Conservation (phyloP, 768 basidiomycete genomes). For the Galerina sulciceps region DNA sequence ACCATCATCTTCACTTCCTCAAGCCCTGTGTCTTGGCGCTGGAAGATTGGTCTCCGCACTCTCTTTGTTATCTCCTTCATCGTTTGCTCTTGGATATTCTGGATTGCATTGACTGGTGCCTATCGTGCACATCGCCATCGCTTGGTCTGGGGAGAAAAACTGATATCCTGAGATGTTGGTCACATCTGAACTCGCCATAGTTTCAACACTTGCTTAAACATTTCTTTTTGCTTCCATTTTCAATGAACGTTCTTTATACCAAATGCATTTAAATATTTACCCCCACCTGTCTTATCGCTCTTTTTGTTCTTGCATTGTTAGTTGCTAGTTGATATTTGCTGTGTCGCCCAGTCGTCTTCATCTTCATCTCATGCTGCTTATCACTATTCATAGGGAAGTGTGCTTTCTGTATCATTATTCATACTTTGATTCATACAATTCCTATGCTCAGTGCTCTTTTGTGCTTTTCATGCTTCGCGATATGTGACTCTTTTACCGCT, state of each 20-base stretch:
- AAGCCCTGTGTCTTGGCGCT: conserved; percentile 73
- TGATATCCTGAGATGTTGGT: conserved; percentile 57
- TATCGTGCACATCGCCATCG: conserved; percentile 76
- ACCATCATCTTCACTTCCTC: conserved; percentile 73
- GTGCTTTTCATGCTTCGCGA: too few species aligned
- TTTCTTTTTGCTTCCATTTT: neutral
- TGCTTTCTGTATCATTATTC: too few species aligned
- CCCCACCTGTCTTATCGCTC: too few species aligned
- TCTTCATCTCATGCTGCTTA: too few species aligned
- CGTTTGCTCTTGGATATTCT: conserved; percentile 61
- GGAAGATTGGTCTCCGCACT: conserved; percentile 66
- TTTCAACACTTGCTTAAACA: neutral
- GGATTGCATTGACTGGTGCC: conserved; percentile 66
- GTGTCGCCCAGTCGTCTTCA: neutral
- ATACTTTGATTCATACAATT: too few species aligned
- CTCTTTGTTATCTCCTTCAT: conserved; percentile 62
- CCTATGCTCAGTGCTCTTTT: too few species aligned
- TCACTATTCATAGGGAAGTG: too few species aligned
- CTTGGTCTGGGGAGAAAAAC: conserved; percentile 78
- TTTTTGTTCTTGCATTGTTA: too few species aligned
- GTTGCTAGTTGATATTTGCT: neutral
- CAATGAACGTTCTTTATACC: neutral
- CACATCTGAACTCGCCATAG: neutral
- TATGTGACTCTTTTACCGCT: neutral
- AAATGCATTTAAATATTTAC: too few species aligned